phyloP scores from a whole-genome alignment of 176 grass and related monocot genomes.

The Thalia dealbata region DNA sequence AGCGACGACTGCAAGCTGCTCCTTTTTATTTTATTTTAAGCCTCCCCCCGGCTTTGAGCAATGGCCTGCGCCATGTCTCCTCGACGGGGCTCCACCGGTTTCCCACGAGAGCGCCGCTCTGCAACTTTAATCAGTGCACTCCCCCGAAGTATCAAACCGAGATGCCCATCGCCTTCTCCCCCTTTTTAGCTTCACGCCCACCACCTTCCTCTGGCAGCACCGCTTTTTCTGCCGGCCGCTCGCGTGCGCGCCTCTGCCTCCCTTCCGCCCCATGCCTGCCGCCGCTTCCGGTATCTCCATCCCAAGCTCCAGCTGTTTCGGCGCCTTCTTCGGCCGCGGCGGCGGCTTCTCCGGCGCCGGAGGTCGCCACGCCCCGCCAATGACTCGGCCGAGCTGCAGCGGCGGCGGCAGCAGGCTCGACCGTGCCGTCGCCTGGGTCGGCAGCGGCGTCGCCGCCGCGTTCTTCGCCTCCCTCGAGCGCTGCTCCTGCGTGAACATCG shows the following conservation, averaged over 20 bases:
- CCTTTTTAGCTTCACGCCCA: background rate
- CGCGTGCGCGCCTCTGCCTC: background rate
- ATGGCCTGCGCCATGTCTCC: too few relatives aligned
- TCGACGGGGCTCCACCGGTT: background rate
- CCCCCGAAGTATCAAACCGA: background rate
- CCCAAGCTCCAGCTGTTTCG: background rate
- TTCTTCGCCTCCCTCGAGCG: constrained; percentile 12
- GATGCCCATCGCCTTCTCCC: background rate
- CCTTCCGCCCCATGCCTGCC: background rate
- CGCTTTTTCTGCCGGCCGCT: background rate
- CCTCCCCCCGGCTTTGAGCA: too few relatives aligned
- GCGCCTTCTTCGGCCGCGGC: background rate
- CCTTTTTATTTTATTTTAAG: too few relatives aligned
- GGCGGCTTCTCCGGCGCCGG: background rate
- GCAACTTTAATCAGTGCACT: background rate
- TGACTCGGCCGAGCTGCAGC: too few relatives aligned
- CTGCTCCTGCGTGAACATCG: constrained; percentile 8
- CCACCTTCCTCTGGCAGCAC: background rate
- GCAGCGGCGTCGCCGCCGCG: background rate
- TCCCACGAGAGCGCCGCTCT: background rate
- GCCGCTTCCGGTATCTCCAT: background rate
- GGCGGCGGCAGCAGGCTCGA: background rate
- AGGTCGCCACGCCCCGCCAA: background rate
- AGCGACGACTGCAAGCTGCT: too few relatives aligned
- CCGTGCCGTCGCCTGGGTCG: background rate